Conservation (phyloP, 192 early-diverging fungal species). For the Coemansia sp. region DNA sequence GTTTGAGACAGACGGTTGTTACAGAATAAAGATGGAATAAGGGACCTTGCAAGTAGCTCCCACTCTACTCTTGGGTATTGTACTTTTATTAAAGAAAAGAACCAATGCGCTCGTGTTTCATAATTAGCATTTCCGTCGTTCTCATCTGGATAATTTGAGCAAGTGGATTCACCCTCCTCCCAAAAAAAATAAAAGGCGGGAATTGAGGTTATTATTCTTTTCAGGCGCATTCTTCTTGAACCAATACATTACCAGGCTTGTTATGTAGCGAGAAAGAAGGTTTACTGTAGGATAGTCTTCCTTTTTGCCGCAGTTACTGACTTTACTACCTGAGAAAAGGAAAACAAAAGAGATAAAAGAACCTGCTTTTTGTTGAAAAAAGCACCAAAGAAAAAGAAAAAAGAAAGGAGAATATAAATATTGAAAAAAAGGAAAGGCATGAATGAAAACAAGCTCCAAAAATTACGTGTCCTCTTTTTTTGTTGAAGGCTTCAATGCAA, state of each 20-base stretch:
- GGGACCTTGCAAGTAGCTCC: neutral
- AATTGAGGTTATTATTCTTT: too few relatives aligned
- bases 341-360: too few relatives aligned
- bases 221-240: neutral
- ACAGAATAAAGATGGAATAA: neutral
- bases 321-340: constrained; percentile 5
- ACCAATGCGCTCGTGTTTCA: neutral
- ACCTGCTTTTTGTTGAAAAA: neutral
- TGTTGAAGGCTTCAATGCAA: too few relatives aligned
- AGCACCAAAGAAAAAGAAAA: neutral
- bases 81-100: neutral
- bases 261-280: neutral
- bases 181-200: too few relatives aligned
- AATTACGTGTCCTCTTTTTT: too few relatives aligned
- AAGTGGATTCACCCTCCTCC: neutral
- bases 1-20: neutral
- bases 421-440: neutral
- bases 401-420: neutral
- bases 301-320: neutral
- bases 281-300: neutral
- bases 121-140: neutral
- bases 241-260: constrained; percentile 2
- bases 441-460: too few relatives aligned
- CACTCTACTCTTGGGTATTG: neutral
- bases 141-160: neutral